Percentiles rank a stretch among this genome's conserved stretches.
These are phyloP conservation scores for Melampsora larici-populina DNA, from an alignment of 1,284 basidiomycete genomes.

Conservation along the genomic window DNA sequence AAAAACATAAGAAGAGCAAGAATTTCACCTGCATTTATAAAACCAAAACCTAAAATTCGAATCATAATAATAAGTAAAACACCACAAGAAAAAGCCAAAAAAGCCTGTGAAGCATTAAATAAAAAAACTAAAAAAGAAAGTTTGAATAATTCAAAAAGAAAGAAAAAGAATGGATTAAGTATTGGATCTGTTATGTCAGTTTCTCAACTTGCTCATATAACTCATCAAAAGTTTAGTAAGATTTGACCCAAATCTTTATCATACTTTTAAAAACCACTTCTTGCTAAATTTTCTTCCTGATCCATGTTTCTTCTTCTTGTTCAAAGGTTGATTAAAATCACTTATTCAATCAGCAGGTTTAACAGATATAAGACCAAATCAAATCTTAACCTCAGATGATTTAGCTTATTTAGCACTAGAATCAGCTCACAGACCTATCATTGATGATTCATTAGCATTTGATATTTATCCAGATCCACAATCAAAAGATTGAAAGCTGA, in stretches of 20 bases:
- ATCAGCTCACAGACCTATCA: conserved; percentile 74
- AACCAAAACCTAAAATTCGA: conserved; percentile 2
- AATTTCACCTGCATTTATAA: conserved; percentile 1
- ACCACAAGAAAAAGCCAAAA: conserved; percentile 11
- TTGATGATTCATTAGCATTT: conserved; percentile 85
- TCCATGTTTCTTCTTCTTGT: not conserved
- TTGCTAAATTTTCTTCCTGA: not conserved
- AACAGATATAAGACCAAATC: conserved; percentile 65
- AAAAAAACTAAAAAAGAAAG: not conserved
- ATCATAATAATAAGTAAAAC: conserved; percentile 12
- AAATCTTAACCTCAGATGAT: conserved; percentile 82
- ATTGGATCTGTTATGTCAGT: conserved; percentile 22
- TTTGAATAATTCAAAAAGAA: not conserved
- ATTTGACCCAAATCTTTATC: too few relatives aligned
- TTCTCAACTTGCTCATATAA: conserved; percentile 30
- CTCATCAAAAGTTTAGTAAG: conserved; percentile 36
- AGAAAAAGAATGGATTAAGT: conserved; percentile 2
- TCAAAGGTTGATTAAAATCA: conserved; percentile 62
- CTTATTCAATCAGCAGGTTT: conserved; percentile 68
- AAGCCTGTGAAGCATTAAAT: not conserved
- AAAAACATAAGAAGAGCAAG: conserved; percentile 2
- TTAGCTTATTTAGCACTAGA: conserved; percentile 81
- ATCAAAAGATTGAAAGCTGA: too few relatives aligned
- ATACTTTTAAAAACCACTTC: not conserved
- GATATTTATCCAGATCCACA: conserved; percentile 77